Evolutionary conservation across 179 eudicot species (phyloP), one percentile per base, ranked within the genome.

Genomic region (Amaranthus tricolor): DNA sequence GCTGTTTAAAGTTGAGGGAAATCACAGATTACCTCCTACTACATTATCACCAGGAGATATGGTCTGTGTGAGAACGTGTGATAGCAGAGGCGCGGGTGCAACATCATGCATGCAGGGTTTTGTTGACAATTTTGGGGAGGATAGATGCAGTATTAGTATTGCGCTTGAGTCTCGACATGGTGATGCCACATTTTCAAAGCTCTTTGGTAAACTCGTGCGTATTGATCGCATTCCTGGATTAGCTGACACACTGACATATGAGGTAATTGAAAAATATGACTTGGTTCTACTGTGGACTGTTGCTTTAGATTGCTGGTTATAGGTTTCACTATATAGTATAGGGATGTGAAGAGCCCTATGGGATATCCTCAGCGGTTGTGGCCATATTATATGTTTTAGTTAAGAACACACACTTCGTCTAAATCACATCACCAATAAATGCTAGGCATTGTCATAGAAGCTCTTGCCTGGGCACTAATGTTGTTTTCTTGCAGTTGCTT

Each of bases 21-120:
- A 89, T 82, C 91, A 90, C 79, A 85, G 84, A 79, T 74, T 92
- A 76, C 97, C 97, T 16, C 97, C 97, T 17, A 89, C 91, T 71
- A 88, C 82, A 62, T 93, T 92, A 55, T 90, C 97, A 70, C 96
- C 96, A 17, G 96, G 97, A 54, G 97, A 92, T 82, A 89, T 92
- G 97, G 97, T 90, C 69, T 92, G 97, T 24, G 97, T 90, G 77
- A 90, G 97, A 81, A 86, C 79, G 78, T 92, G 93, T 77, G 89
- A 92, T 68, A 89, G 90, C 71, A 82, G 89, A 79, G 97, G 97
- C 60, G 97, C 93, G 20, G 96, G 88, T 70, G 85, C 91, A 66
- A 86, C 86, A 66, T 90, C 97, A 66, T 89, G 90, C 81, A 76
- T 92, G 89, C 97, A 92, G 72, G 97, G 97, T 44, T 86, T 92